Percentiles rank a stretch among this genome's conserved stretches.
Evolutionary conservation across 2,329 filamentous ascomycete species (phyloP).

Genomic region (Trichoderma citrinoviride): DNA sequence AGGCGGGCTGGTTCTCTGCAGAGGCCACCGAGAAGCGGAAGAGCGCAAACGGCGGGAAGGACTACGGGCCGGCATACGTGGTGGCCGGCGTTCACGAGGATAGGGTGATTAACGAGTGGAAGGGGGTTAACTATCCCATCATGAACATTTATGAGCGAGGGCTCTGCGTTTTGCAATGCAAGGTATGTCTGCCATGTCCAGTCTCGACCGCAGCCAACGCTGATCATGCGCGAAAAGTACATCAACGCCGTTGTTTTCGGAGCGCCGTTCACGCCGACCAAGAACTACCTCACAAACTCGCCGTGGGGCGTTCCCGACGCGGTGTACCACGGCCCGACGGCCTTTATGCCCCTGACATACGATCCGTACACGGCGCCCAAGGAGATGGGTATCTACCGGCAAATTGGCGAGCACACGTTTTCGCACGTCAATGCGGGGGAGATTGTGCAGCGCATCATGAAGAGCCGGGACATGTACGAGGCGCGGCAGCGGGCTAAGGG

Average conservation of each 20-base stretch:
- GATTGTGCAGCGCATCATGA: conserved; percentile 88
- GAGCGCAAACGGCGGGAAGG: conserved; percentile 55
- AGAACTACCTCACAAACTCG: conserved; percentile 69
- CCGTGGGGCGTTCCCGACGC: conserved; percentile 72
- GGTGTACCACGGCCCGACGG: conserved; percentile 95
- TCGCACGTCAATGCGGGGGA: conserved; percentile 86
- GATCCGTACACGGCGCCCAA: conserved; percentile 81
- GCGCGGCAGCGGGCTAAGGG: conserved; percentile 88
- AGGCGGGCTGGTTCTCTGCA: conserved; percentile 71
- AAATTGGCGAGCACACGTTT: conserved; percentile 76
- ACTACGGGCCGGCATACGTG: conserved; percentile 83
- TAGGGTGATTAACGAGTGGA: conserved; percentile 92
- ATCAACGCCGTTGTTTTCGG: conserved; percentile 85
- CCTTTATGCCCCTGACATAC: conserved; percentile 78
- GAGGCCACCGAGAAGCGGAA: conserved; percentile 62
- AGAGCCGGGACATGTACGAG: conserved; percentile 83
- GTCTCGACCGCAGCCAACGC: neutral
- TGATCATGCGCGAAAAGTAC: conserved; percentile 55
- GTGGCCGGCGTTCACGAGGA: conserved; percentile 94
- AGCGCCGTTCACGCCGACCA: conserved; percentile 82
- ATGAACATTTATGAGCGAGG: conserved; percentile 99
- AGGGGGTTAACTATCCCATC: conserved; percentile 97
- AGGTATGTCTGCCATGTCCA: conserved; percentile 57
- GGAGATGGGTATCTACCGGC: conserved; percentile 76
- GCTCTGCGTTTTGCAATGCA: conserved; percentile 92